These are phyloP conservation scores for Paradendryphiella salina DNA, from an alignment of 2,329 filamentous ascomycete species.

Conservation along the genomic window DNA sequence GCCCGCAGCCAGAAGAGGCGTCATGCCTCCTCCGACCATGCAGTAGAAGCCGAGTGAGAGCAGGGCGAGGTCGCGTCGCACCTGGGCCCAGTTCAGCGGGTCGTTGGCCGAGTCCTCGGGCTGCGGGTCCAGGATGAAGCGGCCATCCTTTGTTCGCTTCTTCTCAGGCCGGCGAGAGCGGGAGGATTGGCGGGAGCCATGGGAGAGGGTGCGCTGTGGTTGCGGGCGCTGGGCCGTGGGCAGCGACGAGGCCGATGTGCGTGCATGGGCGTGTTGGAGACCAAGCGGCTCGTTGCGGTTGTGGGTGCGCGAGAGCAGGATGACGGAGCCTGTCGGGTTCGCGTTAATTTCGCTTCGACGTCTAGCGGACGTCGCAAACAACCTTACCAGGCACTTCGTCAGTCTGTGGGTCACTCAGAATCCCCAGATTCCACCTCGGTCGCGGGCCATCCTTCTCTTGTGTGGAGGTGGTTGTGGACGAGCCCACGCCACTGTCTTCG, in stretches of 20 bases:
- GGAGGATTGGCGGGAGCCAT: conserved; percentile 31
- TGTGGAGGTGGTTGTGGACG: conserved; percentile 5
- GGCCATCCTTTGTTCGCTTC: conserved; percentile 80
- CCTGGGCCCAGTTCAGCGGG: conserved; percentile 85
- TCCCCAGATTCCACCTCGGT: conserved; percentile 66
- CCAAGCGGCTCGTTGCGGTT: conserved; percentile 66
- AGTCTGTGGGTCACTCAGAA: conserved; percentile 77
- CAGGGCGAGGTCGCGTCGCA: conserved; percentile 78
- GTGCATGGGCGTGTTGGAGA: conserved; percentile 64
- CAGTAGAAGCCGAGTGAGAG: conserved; percentile 88
- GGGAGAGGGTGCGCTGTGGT: conserved; percentile 13
- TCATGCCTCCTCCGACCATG: conserved; percentile 91
- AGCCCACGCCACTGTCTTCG: neutral
- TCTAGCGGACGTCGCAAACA: neutral
- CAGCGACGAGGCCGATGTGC: conserved; percentile 60
- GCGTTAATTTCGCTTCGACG: neutral
- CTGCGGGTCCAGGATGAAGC: conserved; percentile 86
- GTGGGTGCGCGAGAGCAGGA: conserved; percentile 59
- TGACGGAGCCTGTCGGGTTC: conserved; percentile 57
- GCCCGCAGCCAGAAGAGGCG: conserved; percentile 83
- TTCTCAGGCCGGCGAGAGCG: conserved; percentile 48
- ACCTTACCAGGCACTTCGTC: conserved; percentile 81
- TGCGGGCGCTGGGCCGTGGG: conserved; percentile 34
- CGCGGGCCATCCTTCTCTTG: conserved; percentile 13
- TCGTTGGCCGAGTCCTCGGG: conserved; percentile 90